phyloP scores from a whole-genome alignment of 2,329 filamentous ascomycete species.

The Nothopassalora personata region DNA sequence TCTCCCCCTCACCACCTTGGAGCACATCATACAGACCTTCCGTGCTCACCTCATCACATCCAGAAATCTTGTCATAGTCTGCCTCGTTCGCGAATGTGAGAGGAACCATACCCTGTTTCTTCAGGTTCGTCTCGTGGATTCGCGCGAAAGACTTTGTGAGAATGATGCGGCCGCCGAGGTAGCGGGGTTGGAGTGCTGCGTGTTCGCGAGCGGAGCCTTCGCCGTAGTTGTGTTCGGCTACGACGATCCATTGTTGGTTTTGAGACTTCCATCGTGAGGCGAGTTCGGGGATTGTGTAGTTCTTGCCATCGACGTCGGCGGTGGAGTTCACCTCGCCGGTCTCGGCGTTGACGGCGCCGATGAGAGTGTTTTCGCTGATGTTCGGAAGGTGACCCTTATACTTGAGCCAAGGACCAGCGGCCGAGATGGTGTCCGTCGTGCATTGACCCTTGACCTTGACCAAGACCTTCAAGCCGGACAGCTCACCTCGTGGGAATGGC shows the following conservation, averaged over 20 bases:
- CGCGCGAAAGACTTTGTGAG: conserved; percentile 82
- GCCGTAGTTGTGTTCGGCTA: conserved; percentile 96
- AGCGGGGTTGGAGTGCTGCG: conserved; percentile 84
- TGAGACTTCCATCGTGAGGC: conserved; percentile 75
- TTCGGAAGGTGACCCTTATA: conserved; percentile 99
- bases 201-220: conserved; percentile 87
- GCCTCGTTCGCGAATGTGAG: conserved; percentile 82
- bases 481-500: conserved; percentile 68
- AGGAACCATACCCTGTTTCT: conserved; percentile 96
- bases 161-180: conserved; percentile 78
- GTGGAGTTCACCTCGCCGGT: conserved; percentile 90
- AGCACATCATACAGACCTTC: conserved; percentile 81
- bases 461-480: conserved; percentile 74
- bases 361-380: conserved; percentile 95
- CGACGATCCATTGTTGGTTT: conserved; percentile 78
- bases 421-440: conserved; percentile 97
- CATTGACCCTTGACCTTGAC: conserved; percentile 98
- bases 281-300: conserved; percentile 73
- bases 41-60: conserved; percentile 77
- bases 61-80: conserved; percentile 79
- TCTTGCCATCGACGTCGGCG: conserved; percentile 73
- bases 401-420: conserved; percentile 94
- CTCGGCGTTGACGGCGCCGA: conserved; percentile 86
- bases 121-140: conserved; percentile 92
- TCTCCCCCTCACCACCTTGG: conserved; percentile 68